Evolutionary conservation across 2,329 filamentous ascomycete genomes (phyloP).

Genomic region (Neoascochyta sp.): DNA sequence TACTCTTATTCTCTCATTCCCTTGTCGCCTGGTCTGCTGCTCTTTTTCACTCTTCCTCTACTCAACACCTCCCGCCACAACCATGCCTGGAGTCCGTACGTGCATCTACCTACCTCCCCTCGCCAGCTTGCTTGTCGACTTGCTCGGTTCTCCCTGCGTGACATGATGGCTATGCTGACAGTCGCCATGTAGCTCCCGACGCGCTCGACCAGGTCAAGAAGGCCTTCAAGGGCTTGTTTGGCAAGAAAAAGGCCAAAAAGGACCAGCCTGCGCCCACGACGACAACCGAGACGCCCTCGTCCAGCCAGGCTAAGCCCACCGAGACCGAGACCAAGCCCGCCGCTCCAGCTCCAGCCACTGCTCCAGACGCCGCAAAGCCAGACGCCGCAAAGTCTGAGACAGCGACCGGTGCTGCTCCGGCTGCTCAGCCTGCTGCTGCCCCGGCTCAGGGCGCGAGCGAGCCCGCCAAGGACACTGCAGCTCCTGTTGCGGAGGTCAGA

Average conservation of each 20-base stretch:
- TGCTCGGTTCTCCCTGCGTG: too few relatives aligned
- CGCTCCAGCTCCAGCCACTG: conserved; percentile 24
- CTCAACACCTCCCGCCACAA: conserved; percentile 8
- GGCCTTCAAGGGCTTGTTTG: conserved; percentile 37
- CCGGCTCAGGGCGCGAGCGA: conserved; percentile 12
- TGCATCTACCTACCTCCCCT: conserved; percentile 9
- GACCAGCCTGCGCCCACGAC: conserved; percentile 25
- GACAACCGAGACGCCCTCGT: conserved; percentile 20
- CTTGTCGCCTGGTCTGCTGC: too few relatives aligned
- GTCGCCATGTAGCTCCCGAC: conserved; percentile 40
- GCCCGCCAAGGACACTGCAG: too few relatives aligned
- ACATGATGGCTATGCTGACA: too few relatives aligned
- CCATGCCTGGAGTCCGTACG: conserved; percentile 42
- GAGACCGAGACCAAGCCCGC: conserved; percentile 34
- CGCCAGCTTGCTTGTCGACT: conserved; percentile 4
- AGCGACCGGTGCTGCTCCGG: conserved; percentile 4
- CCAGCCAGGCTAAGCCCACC: conserved; percentile 27
- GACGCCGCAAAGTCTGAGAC: conserved; percentile 6
- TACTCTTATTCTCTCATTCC: too few relatives aligned
- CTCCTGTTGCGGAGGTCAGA: conserved; percentile 31
- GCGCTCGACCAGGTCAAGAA: conserved; percentile 38
- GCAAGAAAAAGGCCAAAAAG: conserved; percentile 35
- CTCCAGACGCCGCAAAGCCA: conserved; percentile 16
- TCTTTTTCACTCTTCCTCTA: neutral
- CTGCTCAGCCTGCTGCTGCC: conserved; percentile 9